Evolutionary conservation across 2,329 filamentous ascomycete genomes (phyloP).

Genomic region (Gyromitra esculenta): DNA sequence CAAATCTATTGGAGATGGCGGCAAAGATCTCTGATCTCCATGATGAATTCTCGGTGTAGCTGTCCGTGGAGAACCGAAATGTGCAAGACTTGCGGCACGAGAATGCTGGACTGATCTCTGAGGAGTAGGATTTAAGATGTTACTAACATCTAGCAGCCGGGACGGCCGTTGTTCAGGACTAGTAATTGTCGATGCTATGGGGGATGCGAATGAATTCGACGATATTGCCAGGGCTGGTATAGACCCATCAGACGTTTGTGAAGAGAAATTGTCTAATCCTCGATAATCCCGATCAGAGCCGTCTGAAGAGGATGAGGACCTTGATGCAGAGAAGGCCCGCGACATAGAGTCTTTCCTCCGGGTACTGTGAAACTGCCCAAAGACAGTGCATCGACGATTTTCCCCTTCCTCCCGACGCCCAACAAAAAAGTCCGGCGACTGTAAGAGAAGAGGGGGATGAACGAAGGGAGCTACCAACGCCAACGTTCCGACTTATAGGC

Average conservation of each 20-base stretch:
- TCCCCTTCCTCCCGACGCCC: conserved; percentile 58
- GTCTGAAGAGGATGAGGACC: conserved; percentile 54
- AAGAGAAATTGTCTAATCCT: conserved; percentile 48
- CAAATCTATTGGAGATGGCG: conserved; percentile 48
- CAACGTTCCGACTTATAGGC: conserved; percentile 53
- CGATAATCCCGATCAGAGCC: conserved; percentile 52
- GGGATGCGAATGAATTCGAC: conserved; percentile 42
- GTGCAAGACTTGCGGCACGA: conserved; percentile 53
- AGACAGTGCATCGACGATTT: conserved; percentile 57
- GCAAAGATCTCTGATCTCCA: conserved; percentile 49
- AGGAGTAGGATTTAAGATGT: conserved; percentile 57
- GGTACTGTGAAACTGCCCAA: conserved; percentile 56
- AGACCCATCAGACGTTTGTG: conserved; percentile 49
- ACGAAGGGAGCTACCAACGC: conserved; percentile 55
- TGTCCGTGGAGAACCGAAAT: conserved; percentile 50
- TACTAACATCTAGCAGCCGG: conserved; percentile 55
- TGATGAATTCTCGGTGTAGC: conserved; percentile 45
- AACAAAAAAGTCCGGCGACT: conserved; percentile 56
- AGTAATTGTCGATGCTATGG: conserved; percentile 53
- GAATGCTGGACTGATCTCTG: conserved; percentile 48
- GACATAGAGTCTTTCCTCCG: conserved; percentile 58
- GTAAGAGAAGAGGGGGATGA: conserved; percentile 58
- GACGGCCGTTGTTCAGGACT: conserved; percentile 56
- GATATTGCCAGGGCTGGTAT: conserved; percentile 47
- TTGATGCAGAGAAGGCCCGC: conserved; percentile 56